Evolutionary conservation across 108 stramenopile genomes (phyloP).

Genomic region (Schizochytrium sp.): DNA sequence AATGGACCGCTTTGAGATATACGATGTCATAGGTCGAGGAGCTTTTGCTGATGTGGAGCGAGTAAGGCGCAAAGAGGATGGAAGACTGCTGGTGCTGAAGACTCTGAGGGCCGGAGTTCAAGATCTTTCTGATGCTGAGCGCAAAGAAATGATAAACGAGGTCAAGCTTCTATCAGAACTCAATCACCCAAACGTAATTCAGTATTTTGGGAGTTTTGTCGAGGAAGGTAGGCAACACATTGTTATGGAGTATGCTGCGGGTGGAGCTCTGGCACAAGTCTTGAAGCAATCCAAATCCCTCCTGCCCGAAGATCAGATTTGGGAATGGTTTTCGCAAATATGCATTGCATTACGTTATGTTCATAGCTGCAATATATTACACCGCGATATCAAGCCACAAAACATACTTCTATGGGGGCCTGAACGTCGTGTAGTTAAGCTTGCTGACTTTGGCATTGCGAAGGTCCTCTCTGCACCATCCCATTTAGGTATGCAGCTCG

Average conservation of each 20-base stretch:
- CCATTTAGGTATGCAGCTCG: conserved; percentile 65
- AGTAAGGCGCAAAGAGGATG: conserved; percentile 36
- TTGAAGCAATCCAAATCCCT: conserved; percentile 61
- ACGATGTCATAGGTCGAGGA: conserved; percentile 36
- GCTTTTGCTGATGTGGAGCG: conserved; percentile 18
- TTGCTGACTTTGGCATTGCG: conserved; percentile 74
- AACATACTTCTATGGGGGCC: conserved; percentile 74
- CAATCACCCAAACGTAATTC: conserved; percentile 74
- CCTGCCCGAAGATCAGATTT: conserved; percentile 71
- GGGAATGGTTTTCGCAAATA: conserved; percentile 70
- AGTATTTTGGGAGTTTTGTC: conserved; percentile 78
- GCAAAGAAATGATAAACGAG: conserved; percentile 67
- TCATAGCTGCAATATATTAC: conserved; percentile 74
- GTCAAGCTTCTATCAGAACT: conserved; percentile 69
- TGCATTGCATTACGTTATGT: conserved; percentile 73
- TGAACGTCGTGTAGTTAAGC: conserved; percentile 62
- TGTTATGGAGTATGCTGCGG: conserved; percentile 69
- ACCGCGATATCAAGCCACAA: conserved; percentile 77
- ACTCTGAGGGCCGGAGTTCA: neutral
- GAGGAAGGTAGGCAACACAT: conserved; percentile 74
- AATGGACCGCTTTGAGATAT: neutral
- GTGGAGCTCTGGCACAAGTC: conserved; percentile 70
- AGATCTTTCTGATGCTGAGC: conserved; percentile 48
- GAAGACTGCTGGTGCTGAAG: conserved; percentile 44
- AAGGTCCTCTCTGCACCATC: conserved; percentile 66